phyloP scores from a whole-genome alignment of 148 eudicot genomes.

The Selenicereus undatus region DNA sequence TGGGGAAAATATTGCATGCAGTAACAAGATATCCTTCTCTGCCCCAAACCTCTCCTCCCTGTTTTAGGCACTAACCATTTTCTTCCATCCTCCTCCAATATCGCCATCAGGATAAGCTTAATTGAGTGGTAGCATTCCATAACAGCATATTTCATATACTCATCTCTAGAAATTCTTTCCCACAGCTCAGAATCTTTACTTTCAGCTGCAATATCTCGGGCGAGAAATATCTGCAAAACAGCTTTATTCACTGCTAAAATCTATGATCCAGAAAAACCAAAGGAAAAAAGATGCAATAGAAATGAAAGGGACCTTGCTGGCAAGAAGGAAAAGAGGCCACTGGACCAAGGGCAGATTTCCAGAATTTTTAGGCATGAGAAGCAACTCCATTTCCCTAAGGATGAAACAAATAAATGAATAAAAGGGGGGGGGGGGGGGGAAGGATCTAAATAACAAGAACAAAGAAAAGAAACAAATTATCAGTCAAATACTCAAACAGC shows the following conservation, averaged over 20 bases:
- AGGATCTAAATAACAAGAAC: constrained; percentile 6
- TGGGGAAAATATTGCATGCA: background rate
- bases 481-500: background rate
- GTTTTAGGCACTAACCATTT: constrained; percentile 53
- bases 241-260: background rate
- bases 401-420: background rate
- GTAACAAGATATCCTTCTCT: background rate
- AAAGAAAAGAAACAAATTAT: constrained; percentile 4
- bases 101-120: constrained; percentile 59
- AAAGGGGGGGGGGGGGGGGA: background rate
- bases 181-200: constrained; percentile 71
- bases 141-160: constrained; percentile 96
- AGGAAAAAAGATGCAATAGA: constrained; percentile 1
- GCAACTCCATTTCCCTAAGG: constrained; percentile 87
- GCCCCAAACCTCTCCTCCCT: background rate
- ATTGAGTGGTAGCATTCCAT: constrained; percentile 65
- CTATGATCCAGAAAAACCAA: background rate
- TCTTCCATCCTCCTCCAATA: constrained; percentile 82
- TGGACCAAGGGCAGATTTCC: constrained; percentile 81
- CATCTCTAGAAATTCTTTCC: constrained; percentile 88
- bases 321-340: constrained; percentile 99
- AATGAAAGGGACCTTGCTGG: constrained; percentile 68
- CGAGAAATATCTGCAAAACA: constrained; percentile 66
- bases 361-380: constrained; percentile 80
- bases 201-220: constrained; percentile 85